A percentile compares a stretch with the other conserved stretches of the same genome.
phyloP scores from a whole-genome alignment of 78 protist genomes.

The Anaeramoeba flamelloides region DNA sequence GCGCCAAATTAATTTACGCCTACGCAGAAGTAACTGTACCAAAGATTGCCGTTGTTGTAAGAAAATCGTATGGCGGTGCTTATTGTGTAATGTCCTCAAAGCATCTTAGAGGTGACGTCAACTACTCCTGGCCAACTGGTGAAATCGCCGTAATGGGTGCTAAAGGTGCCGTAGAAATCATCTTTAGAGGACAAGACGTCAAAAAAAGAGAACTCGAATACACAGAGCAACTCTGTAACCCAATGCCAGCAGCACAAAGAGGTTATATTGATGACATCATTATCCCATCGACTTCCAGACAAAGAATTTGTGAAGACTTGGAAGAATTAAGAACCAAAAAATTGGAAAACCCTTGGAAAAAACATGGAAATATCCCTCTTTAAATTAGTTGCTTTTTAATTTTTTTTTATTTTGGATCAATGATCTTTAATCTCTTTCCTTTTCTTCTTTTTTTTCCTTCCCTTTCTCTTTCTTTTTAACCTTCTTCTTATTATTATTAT shows the following conservation, averaged over 20 bases:
- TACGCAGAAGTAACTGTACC: constrained; percentile 97
- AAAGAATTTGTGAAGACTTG: constrained; percentile 18
- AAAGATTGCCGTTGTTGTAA: constrained; percentile 84
- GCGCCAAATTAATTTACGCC: constrained; percentile 93
- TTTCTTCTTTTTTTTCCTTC: too few species aligned
- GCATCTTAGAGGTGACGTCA: constrained; percentile 87
- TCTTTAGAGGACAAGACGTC: constrained; percentile 47
- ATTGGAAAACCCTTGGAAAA: too few species aligned
- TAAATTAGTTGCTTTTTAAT: too few species aligned
- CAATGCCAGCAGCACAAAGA: constrained; percentile 76
- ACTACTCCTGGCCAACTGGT: constrained; percentile 94
- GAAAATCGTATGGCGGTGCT: constrained; percentile 96
- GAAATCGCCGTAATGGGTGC: constrained; percentile 98
- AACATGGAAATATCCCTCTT: too few species aligned
- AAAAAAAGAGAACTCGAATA: constrained; percentile 42
- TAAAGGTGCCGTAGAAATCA: constrained; percentile 87
- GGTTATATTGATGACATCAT: constrained; percentile 91
- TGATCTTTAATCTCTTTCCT: too few species aligned
- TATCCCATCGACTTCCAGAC: constrained; percentile 43
- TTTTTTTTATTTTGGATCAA: too few species aligned
- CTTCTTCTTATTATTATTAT: too few species aligned
- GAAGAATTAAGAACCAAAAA: too few species aligned
- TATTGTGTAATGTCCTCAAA: constrained; percentile 86
- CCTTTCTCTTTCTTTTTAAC: too few species aligned
- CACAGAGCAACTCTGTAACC: constrained; percentile 66